A percentile compares a stretch with the other conserved stretches of the same genome.
phyloP scores from a whole-genome alignment of 805 yeast genomes.

The Candida stauntonica region DNA sequence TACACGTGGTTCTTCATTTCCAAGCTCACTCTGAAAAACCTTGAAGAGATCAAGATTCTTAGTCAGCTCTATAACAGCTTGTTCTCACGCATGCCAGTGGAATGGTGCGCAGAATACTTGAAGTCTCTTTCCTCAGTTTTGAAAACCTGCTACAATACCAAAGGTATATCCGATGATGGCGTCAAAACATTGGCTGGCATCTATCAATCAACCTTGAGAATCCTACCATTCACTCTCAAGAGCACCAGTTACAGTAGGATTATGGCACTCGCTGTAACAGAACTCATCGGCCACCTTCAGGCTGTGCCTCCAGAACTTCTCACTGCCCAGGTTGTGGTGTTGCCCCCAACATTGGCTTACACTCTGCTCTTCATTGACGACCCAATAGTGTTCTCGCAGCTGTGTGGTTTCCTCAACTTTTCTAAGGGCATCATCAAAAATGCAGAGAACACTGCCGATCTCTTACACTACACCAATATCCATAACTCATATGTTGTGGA shows the following conservation, averaged over 20 bases:
- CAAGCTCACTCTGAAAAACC: slow-evolving; percentile 1
- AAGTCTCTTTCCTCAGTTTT: slow-evolving; percentile 3
- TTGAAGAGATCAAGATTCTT: slow-evolving; percentile 5
- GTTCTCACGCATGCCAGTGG: neutral
- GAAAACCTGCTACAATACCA: slow-evolving; percentile 2
- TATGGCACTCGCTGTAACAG: slow-evolving; percentile 7
- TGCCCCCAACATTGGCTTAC: slow-evolving; percentile 38
- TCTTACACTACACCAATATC: slow-evolving; percentile 28
- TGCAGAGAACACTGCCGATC: slow-evolving; percentile 14
- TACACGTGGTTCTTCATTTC: slow-evolving; percentile 13
- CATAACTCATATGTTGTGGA: slow-evolving; percentile 54
- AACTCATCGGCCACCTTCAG: slow-evolving; percentile 12
- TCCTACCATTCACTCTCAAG: slow-evolving; percentile 1
- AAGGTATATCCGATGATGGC: too few species aligned
- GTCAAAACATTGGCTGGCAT: slow-evolving; percentile 1
- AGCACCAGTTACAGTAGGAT: slow-evolving; percentile 6
- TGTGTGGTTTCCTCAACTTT: slow-evolving; percentile 42
- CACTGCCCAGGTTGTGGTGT: slow-evolving; percentile 27
- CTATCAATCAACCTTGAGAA: slow-evolving; percentile 2
- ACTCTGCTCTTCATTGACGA: slow-evolving; percentile 37
- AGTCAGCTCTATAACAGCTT: slow-evolving; percentile 4
- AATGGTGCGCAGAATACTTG: slow-evolving; percentile 13
- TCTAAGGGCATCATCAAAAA: slow-evolving; percentile 22
- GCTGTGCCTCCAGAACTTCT: slow-evolving; percentile 22
- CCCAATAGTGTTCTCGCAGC: slow-evolving; percentile 41